phyloP scores from a whole-genome alignment of 805 yeast species.

The Myxozyma melibiosi region DNA sequence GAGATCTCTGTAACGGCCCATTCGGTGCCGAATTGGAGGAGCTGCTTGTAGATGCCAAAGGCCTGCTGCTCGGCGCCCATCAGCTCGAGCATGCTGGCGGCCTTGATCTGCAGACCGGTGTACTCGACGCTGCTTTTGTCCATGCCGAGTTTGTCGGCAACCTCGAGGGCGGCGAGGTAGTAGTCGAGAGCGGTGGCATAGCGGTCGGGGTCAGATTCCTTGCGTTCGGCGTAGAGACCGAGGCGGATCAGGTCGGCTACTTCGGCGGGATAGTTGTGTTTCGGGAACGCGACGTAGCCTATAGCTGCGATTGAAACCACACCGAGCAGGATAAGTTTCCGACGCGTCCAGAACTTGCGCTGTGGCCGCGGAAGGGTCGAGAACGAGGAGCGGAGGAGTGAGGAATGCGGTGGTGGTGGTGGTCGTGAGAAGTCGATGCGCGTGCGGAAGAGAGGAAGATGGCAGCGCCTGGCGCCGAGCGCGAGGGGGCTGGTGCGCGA shows the following conservation, averaged over 20 bases:
- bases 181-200: constrained; percentile 66
- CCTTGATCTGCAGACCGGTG: constrained; percentile 85
- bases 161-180: constrained; percentile 73
- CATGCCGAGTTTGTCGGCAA: constrained; percentile 59
- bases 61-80: constrained; percentile 66
- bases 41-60: constrained; percentile 63
- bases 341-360: constrained; percentile 13
- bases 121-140: constrained; percentile 71
- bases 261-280: constrained; percentile 51
- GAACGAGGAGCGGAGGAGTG: neutral
- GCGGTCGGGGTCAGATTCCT: constrained; percentile 50
- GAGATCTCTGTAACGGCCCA: neutral
- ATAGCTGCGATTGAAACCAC: constrained; percentile 1
- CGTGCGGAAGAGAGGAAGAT: too few relatives aligned
- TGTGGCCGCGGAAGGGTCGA: neutral
- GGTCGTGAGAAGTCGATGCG: neutral
- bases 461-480: too few relatives aligned
- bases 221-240: constrained; percentile 76
- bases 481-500: too few relatives aligned
- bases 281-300: constrained; percentile 19
- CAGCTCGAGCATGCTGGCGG: constrained; percentile 84
- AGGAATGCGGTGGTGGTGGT: neutral
- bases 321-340: constrained; percentile 5
- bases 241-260: constrained; percentile 74
- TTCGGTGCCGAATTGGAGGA: constrained; percentile 49